A percentile compares a stretch with the other conserved stretches of the same genome.
Conservation (phyloP, 768 basidiomycete species). For the Russula sp. region DNA sequence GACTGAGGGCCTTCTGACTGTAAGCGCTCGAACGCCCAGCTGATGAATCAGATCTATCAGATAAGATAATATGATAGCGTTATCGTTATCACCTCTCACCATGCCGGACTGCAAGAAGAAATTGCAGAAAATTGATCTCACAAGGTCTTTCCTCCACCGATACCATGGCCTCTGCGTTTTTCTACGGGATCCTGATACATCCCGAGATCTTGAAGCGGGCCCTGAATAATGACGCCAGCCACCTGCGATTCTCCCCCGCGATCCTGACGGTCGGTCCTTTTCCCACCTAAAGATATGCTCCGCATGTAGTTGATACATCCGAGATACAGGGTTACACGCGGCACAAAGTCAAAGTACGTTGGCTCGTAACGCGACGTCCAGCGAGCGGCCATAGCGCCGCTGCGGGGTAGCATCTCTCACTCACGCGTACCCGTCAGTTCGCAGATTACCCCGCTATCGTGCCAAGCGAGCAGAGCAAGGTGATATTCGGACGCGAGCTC, state of each 20-base stretch:
- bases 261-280: constrained; percentile 53
- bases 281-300: neutral
- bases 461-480: constrained; percentile 42
- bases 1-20: too few relatives aligned
- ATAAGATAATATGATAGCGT: too few relatives aligned
- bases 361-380: neutral
- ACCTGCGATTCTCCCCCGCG: constrained; percentile 66
- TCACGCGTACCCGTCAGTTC: constrained; percentile 25
- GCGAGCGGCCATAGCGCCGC: neutral
- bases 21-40: too few relatives aligned
- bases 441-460: constrained; percentile 84
- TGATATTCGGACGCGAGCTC: constrained; percentile 36
- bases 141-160: too few relatives aligned
- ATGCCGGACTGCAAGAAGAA: too few relatives aligned
- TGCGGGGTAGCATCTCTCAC: neutral
- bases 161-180: too few relatives aligned
- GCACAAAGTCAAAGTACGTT: constrained; percentile 67
- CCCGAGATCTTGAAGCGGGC: constrained; percentile 75
- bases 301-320: neutral
- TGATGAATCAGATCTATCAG: too few relatives aligned
- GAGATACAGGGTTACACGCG: constrained; percentile 64
- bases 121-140: too few relatives aligned
- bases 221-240: constrained; percentile 55
- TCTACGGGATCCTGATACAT: constrained; percentile 89
- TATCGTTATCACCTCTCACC: too few relatives aligned